A percentile compares a stretch with the other conserved stretches of the same genome.
Conservation (phyloP, 148 eudicot genomes). For the Fagopyrum tataricum region DNA sequence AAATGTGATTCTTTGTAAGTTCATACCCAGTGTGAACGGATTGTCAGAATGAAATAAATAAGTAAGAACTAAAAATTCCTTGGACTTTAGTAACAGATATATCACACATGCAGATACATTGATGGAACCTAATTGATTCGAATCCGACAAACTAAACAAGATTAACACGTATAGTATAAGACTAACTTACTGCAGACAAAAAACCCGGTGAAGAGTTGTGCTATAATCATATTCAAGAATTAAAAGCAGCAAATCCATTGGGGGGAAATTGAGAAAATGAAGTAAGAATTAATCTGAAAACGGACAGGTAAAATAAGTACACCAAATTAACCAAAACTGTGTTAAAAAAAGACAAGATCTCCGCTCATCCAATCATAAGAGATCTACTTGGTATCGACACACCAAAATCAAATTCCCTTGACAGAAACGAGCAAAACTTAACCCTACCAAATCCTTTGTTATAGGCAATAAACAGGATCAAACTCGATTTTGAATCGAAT, state of each 20-base stretch:
- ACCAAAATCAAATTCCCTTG: neutral
- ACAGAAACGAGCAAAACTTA: neutral
- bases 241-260: neutral
- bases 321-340: neutral
- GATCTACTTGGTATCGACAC: slow-evolving; percentile 7
- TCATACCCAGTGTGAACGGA: slow-evolving; percentile 4
- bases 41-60: neutral
- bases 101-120: neutral
- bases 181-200: neutral
- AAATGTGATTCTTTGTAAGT: slow-evolving; percentile 5
- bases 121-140: neutral
- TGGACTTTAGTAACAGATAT: neutral
- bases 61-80: neutral
- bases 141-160: neutral
- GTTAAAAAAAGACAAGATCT: neutral
- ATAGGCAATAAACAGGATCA: neutral
- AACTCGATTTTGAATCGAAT: neutral
- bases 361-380: neutral
- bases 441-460: neutral
- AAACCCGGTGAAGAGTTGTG: neutral
- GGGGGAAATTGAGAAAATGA: neutral
- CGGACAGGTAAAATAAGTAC: neutral
- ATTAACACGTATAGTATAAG: neutral
- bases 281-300: neutral
- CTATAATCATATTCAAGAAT: neutral